Conservation (phyloP, 2,329 filamentous ascomycete genomes). For the Hymenoscyphus albidus region DNA sequence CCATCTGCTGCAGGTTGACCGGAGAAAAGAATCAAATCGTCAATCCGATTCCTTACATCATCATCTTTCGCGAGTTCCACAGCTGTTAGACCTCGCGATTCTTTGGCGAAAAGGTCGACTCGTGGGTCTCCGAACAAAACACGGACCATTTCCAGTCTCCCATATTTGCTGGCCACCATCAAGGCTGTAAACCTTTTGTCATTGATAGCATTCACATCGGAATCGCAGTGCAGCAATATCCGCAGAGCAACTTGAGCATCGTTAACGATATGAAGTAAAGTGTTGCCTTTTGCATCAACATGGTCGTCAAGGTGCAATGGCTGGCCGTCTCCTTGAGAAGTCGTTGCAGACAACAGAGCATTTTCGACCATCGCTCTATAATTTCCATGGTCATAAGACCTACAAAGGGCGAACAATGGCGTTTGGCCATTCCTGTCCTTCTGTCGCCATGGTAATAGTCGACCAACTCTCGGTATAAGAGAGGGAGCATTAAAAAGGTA, state of each 20-base stretch:
- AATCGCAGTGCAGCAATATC: conserved; percentile 80
- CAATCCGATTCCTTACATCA: conserved; percentile 92
- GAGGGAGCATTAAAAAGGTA: conserved; percentile 90
- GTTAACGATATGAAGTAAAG: conserved; percentile 90
- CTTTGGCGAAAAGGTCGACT: conserved; percentile 79
- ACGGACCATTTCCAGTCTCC: conserved; percentile 87
- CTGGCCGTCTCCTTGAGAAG: conserved; percentile 70
- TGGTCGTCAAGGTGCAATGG: conserved; percentile 91
- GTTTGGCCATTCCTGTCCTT: conserved; percentile 97
- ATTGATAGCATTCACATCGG: conserved; percentile 94
- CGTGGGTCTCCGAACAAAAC: conserved; percentile 82
- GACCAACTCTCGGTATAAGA: conserved; percentile 73
- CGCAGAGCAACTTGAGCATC: conserved; percentile 71
- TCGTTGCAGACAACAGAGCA: conserved; percentile 70
- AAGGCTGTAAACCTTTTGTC: conserved; percentile 92
- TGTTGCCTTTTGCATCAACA: conserved; percentile 89
- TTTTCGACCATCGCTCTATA: conserved; percentile 85
- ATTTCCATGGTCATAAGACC: conserved; percentile 88
- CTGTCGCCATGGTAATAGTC: conserved; percentile 79
- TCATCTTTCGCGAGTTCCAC: conserved; percentile 98
- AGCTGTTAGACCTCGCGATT: conserved; percentile 83
- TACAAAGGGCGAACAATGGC: conserved; percentile 90
- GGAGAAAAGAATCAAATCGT: conserved; percentile 84
- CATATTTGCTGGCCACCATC: conserved; percentile 99
- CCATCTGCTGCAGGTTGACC: conserved; percentile 68